Evolutionary conservation across 345 rosid species (phyloP).

Genomic region (Eutrema yunnanense): DNA sequence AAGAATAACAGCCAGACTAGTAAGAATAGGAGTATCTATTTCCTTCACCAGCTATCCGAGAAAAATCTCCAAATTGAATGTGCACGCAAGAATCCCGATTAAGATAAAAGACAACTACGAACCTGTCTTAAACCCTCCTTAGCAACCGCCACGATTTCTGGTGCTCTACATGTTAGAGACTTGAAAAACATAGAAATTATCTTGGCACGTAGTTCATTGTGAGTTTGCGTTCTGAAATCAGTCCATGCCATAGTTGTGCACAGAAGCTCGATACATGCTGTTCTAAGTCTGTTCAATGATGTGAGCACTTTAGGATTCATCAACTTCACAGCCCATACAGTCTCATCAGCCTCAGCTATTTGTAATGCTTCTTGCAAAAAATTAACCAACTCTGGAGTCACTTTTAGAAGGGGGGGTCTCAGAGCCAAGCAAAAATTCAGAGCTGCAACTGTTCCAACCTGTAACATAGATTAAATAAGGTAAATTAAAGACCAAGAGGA

Average conservation of each 20-base stretch:
- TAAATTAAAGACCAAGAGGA: slow-evolving; percentile 14
- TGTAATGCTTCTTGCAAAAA: slow-evolving; percentile 98
- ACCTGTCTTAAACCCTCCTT: slow-evolving; percentile 99
- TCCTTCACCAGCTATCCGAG: too few species aligned
- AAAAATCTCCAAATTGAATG: neutral
- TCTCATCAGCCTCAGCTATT: slow-evolving; percentile 98
- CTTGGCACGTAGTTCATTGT: slow-evolving; percentile 83
- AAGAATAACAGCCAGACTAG: neutral
- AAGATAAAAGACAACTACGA: slow-evolving; percentile 21
- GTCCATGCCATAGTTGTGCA: slow-evolving; percentile 99
- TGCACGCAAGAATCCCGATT: neutral
- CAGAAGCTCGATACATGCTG: slow-evolving; percentile 94
- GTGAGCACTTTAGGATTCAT: slow-evolving; percentile 84
- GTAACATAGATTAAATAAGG: slow-evolving; percentile 25
- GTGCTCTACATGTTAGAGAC: slow-evolving; percentile 87
- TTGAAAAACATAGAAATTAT: slow-evolving; percentile 98
- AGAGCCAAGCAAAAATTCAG: slow-evolving; percentile 91
- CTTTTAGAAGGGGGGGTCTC: slow-evolving; percentile 96
- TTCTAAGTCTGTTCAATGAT: slow-evolving; percentile 80
- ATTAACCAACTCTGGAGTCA: slow-evolving; percentile 91
- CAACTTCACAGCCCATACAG: slow-evolving; percentile 76
- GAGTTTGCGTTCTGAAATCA: slow-evolving; percentile 78
- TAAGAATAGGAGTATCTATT: too few species aligned
- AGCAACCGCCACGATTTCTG: slow-evolving; percentile 97
- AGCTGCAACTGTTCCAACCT: slow-evolving; percentile 98